Evolutionary conservation across 2,329 filamentous ascomycete genomes (phyloP), one percentile per base, ranked within the genome.

Genomic region (Laburnicola sp.): DNA sequence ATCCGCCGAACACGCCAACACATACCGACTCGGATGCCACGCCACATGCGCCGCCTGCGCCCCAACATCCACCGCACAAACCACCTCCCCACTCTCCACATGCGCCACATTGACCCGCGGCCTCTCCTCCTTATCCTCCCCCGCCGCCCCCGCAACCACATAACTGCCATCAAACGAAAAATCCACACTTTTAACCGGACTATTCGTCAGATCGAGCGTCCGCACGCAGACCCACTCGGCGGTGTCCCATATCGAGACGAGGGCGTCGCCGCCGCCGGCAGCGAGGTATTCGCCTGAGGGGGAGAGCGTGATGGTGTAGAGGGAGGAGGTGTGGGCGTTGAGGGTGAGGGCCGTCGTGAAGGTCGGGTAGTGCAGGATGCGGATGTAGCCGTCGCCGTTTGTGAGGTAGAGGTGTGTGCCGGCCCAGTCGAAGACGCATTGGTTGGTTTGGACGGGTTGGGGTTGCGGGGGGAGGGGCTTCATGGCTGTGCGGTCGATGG

Each of bases 91-190:
- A 3, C 84, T 87, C 69, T 92, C 88, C 1, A 84, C 82, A 66
- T 91, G 87, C 21, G 82, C 84, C 36, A 91, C 82, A 42, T 89
- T 83, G 27, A 92, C 71, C 7, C 86, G 86, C 48, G 81, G 73
- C 78, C 84, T 86, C 73, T 91, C 87, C 5, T 86, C 86, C 77
- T 83, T 86, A 72, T 91, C 87, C 6, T 86, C 86, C 73, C 90
- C 87, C 48, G 91, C 88, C 51, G 86, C 88, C 21, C 88, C 88
- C 7, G 85, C 88, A 2, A 86, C 84, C 23, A 92, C 75, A 65
- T 86, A 93, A 63, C 83, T 86, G 1, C 89, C 88, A 62, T 92
- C 88, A 71, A 88, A 92, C 11, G 84, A 88, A 68, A 92, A 93
- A 65, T 86, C 86, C 50, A 92, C 78, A 66, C 83, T 88, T 64